These are phyloP conservation scores for Clonostachys rosea DNA, from an alignment of 2,329 filamentous ascomycete species.

Conservation along the genomic window DNA sequence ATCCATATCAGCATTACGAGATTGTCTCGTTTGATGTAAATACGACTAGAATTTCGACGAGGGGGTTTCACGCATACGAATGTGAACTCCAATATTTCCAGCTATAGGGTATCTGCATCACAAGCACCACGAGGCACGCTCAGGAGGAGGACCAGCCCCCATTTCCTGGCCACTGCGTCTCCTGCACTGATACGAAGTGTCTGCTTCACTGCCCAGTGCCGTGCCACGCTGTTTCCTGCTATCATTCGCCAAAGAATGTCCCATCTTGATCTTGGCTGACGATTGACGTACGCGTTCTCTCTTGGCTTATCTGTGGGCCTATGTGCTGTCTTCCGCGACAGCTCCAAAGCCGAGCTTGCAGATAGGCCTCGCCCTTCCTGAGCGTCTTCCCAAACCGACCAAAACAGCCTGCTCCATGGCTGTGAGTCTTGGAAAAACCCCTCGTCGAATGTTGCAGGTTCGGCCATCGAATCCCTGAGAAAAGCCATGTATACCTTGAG, in stretches of 20 bases:
- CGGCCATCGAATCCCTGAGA: conserved; percentile 12
- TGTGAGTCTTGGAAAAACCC: conserved; percentile 13
- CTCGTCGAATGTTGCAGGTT: conserved; percentile 12
- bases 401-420: conserved; percentile 17
- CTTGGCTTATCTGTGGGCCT: not conserved
- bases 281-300: not conserved
- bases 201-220: conserved; percentile 5
- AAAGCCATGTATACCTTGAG: conserved; percentile 20
- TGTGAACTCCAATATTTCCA: not conserved
- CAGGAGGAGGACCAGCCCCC: conserved; percentile 12
- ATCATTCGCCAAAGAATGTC: conserved; percentile 5
- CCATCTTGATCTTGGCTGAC: not conserved
- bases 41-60: too few relatives aligned
- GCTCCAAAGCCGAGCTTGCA: not conserved
- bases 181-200: conserved; percentile 12
- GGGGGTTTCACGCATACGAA: too few relatives aligned
- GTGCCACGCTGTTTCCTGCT: conserved; percentile 4
- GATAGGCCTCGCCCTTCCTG: conserved; percentile 1
- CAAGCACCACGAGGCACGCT: conserved; percentile 10
- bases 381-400: conserved; percentile 8
- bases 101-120: not conserved
- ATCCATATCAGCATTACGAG: too few relatives aligned
- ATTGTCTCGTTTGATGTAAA: too few relatives aligned
- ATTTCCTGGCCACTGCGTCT: conserved; percentile 12
- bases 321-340: not conserved